Percentiles rank a stretch among this genome's conserved stretches.
Evolutionary conservation across 2,329 filamentous ascomycete species (phyloP).

Genomic region (Aspergillus sp.): DNA sequence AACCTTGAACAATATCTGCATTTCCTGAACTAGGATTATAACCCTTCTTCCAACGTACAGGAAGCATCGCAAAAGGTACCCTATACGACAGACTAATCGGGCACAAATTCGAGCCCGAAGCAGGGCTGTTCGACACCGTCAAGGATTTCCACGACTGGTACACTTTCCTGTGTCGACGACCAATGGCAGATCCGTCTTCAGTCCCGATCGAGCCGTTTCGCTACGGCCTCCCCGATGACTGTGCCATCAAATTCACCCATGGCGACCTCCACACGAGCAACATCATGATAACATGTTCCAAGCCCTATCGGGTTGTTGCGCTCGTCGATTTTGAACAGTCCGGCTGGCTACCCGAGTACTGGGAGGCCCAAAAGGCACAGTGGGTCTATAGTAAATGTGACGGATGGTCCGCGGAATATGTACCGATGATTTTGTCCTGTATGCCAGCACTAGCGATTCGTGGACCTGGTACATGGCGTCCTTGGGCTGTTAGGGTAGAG

Average conservation of each 20-base stretch:
- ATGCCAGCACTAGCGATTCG: slow-evolving; percentile 31
- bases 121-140: slow-evolving; percentile 35
- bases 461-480: slow-evolving; percentile 36
- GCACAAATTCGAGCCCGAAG: slow-evolving; percentile 17
- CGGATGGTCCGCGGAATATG: slow-evolving; percentile 33
- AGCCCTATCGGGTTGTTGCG: slow-evolving; percentile 29
- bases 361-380: slow-evolving; percentile 30
- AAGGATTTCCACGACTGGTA: slow-evolving; percentile 41
- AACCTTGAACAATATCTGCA: background rate
- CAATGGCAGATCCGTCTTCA: slow-evolving; percentile 31
- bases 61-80: slow-evolving; percentile 22
- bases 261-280: slow-evolving; percentile 42
- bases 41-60: slow-evolving; percentile 6
- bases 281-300: slow-evolving; percentile 31
- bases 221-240: slow-evolving; percentile 34
- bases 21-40: too few relatives aligned
- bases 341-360: slow-evolving; percentile 38
- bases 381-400: slow-evolving; percentile 25
- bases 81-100: slow-evolving; percentile 32
- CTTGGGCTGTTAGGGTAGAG: slow-evolving; percentile 20
- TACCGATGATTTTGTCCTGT: slow-evolving; percentile 38
- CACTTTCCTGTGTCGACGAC: slow-evolving; percentile 28
- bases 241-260: slow-evolving; percentile 40
- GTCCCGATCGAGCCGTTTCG: slow-evolving; percentile 34
- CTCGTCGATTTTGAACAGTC: slow-evolving; percentile 40